These are phyloP conservation scores for Carallia brachiata DNA, from an alignment of 345 rosid species.

Conservation along the genomic window DNA sequence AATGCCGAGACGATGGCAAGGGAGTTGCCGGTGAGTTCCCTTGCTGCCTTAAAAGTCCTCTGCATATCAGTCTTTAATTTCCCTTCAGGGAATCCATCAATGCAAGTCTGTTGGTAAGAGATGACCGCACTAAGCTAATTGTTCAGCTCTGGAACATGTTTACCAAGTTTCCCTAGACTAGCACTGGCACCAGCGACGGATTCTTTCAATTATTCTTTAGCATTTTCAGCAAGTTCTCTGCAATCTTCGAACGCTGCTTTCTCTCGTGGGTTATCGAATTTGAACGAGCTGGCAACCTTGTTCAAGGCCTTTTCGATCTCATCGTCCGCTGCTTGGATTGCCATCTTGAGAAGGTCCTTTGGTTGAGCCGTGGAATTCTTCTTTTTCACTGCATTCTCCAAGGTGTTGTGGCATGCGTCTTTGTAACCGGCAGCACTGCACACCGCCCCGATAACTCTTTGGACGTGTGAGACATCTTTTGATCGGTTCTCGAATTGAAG, in stretches of 20 bases:
- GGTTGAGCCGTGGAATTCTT: slow-evolving; percentile 33
- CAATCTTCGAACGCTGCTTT: slow-evolving; percentile 63
- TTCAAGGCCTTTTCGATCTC: slow-evolving; percentile 37
- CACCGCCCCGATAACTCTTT: slow-evolving; percentile 37
- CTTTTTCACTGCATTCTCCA: slow-evolving; percentile 29
- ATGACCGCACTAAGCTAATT: slow-evolving; percentile 14
- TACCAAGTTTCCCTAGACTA: slow-evolving; percentile 23
- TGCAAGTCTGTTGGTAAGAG: slow-evolving; percentile 8
- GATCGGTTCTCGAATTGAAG: neutral
- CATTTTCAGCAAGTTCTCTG: slow-evolving; percentile 43
- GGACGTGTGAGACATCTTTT: slow-evolving; percentile 22
- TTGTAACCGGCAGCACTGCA: slow-evolving; percentile 53
- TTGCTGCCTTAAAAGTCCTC: slow-evolving; percentile 30
- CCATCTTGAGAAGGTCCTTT: slow-evolving; percentile 42
- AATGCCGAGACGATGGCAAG: slow-evolving; percentile 19
- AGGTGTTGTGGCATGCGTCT: slow-evolving; percentile 42
- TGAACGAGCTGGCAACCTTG: slow-evolving; percentile 26
- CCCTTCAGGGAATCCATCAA: slow-evolving; percentile 55
- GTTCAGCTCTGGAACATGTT: slow-evolving; percentile 11
- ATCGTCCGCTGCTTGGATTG: slow-evolving; percentile 39
- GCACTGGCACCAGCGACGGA: slow-evolving; percentile 28
- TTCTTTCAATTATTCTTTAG: slow-evolving; percentile 46
- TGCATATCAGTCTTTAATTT: slow-evolving; percentile 47
- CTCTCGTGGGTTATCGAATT: slow-evolving; percentile 40
- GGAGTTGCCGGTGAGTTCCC: slow-evolving; percentile 12